Conservation (phyloP, 2,329 filamentous ascomycete genomes). For the Diaporthe batatas region DNA sequence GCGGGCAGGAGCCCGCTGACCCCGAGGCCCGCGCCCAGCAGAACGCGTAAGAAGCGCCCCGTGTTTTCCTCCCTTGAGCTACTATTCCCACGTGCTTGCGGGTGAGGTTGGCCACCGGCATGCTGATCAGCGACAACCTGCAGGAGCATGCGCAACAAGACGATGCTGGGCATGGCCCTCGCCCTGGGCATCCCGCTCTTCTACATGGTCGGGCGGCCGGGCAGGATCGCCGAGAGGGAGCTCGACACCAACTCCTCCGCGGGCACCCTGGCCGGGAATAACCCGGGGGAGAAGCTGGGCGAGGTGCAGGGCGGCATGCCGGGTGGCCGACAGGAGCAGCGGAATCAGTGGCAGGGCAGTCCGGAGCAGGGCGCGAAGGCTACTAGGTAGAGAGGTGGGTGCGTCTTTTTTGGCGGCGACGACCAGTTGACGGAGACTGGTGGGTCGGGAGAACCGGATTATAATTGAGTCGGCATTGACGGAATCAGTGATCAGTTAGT, state of each 20-base stretch:
- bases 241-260: not conserved
- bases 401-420: too few relatives aligned
- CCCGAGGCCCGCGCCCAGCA: slow-evolving; percentile 30
- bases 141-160: slow-evolving; percentile 36
- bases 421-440: too few relatives aligned
- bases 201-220: slow-evolving; percentile 20
- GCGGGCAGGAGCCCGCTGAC: slow-evolving; percentile 37
- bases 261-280: slow-evolving; percentile 27
- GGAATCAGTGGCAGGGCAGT: not conserved
- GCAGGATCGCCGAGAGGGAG: not conserved
- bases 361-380: too few relatives aligned
- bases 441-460: too few relatives aligned
- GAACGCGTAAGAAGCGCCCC: slow-evolving; percentile 13
- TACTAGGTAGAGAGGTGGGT: too few relatives aligned
- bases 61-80: too few relatives aligned
- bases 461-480: too few relatives aligned
- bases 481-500: too few relatives aligned
- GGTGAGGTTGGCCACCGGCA: too few relatives aligned
- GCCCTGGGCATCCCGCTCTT: slow-evolving; percentile 24
- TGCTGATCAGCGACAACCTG: too few relatives aligned
- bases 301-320: not conserved
- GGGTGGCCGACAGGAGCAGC: not conserved
- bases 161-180: slow-evolving; percentile 8
- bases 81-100: too few relatives aligned
- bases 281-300: not conserved